Conservation (phyloP, 306 rosid species). For the Albizia julibrissin region DNA sequence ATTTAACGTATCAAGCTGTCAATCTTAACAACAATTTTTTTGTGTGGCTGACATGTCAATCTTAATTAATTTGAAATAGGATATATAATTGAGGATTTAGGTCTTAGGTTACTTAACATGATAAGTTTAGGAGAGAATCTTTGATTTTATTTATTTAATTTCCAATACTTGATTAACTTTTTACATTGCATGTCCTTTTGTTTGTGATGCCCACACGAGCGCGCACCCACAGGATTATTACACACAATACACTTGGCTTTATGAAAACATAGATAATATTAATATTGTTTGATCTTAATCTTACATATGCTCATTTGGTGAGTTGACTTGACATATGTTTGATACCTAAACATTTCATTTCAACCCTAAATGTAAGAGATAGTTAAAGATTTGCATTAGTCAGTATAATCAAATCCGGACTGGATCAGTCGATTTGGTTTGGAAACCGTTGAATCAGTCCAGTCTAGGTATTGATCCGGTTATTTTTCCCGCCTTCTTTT, state of each 20-base stretch:
- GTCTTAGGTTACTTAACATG: background rate
- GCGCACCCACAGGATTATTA: background rate
- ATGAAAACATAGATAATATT: background rate
- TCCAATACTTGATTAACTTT: background rate
- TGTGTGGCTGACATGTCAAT: background rate
- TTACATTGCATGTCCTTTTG: background rate
- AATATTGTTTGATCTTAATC: background rate
- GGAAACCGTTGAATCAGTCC: too few species aligned
- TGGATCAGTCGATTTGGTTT: too few species aligned
- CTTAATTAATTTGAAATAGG: background rate
- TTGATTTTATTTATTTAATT: background rate
- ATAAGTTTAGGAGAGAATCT: background rate
- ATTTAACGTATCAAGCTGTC: background rate
- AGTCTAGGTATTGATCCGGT: too few species aligned
- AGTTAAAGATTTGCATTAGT: too few species aligned
- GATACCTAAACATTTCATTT: too few species aligned
- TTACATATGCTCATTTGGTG: too few species aligned
- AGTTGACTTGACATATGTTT: too few species aligned
- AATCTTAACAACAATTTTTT: background rate
- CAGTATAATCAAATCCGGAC: too few species aligned
- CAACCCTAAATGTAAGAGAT: too few species aligned
- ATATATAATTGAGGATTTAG: background rate
- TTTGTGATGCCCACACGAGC: background rate
- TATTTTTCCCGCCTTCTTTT: too few species aligned
- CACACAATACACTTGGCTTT: background rate